A percentile compares a stretch with the other conserved stretches of the same genome.
Evolutionary conservation across 2,329 filamentous ascomycete species (phyloP).

Genomic region (Hymenoscyphus fraxineus): DNA sequence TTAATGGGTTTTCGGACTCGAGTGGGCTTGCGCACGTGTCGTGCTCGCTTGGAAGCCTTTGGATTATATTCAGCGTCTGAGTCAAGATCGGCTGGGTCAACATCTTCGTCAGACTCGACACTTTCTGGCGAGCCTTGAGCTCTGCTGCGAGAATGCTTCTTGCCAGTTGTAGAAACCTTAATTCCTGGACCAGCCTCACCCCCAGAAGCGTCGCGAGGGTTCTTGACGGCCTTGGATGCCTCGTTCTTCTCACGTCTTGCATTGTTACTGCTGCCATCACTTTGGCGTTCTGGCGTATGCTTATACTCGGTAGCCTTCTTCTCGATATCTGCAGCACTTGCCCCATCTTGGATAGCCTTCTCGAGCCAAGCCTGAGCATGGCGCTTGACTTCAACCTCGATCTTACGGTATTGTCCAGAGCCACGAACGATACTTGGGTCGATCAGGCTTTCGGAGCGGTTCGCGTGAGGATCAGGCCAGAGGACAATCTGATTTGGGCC

Average conservation of each 20-base stretch:
- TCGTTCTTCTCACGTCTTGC: neutral
- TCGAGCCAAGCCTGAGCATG: neutral
- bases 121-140: neutral
- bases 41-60: neutral
- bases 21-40: too few species aligned
- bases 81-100: conserved; percentile 10
- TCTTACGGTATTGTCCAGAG: conserved; percentile 30
- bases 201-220: neutral
- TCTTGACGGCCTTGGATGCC: neutral
- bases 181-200: neutral
- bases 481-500: conserved; percentile 13
- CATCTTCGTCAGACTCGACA: neutral
- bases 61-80: conserved; percentile 17
- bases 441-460: conserved; percentile 22
- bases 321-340: too few species aligned
- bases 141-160: neutral
- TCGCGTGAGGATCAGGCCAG: conserved; percentile 24
- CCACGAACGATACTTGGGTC: conserved; percentile 24
- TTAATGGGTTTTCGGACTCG: neutral
- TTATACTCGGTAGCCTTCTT: neutral
- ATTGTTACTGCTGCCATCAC: neutral
- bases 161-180: neutral
- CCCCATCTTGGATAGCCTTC: neutral
- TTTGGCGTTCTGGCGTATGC: neutral
- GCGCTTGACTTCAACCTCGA: neutral